phyloP scores from a whole-genome alignment of 352 stramenopile species.

The Phytophthora europaea region DNA sequence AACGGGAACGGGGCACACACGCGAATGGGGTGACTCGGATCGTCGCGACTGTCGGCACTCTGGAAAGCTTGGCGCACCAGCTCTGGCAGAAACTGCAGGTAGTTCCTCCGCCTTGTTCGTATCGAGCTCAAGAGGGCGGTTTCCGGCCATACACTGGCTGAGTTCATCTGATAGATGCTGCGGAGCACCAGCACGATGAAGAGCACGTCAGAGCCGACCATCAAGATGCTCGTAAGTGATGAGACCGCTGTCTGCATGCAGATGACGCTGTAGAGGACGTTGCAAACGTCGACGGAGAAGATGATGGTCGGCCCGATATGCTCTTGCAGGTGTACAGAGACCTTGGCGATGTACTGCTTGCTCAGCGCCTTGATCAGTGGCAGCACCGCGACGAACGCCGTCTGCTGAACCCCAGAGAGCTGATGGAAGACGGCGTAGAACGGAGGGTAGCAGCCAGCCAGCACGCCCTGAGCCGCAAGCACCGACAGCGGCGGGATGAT shows the following conservation, averaged over 20 bases:
- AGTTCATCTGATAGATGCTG: neutral
- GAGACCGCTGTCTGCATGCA: conserved; percentile 40
- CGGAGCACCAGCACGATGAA: conserved; percentile 6
- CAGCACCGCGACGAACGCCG: conserved; percentile 10
- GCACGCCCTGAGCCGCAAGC: neutral
- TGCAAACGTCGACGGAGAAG: conserved; percentile 45
- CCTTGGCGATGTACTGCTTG: conserved; percentile 25
- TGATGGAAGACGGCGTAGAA: conserved; percentile 26
- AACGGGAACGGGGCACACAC: neutral
- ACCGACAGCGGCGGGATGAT: neutral
- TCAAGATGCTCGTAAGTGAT: conserved; percentile 4
- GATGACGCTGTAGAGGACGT: conserved; percentile 32
- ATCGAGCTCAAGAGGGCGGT: neutral
- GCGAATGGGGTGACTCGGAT: neutral
- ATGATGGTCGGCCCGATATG: conserved; percentile 24
- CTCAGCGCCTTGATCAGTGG: conserved; percentile 24
- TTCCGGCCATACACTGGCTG: neutral
- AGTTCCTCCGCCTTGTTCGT: neutral
- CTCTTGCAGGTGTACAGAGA: conserved; percentile 17
- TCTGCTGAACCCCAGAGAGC: conserved; percentile 14
- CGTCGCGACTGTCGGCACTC: neutral
- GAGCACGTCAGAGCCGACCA: conserved; percentile 32
- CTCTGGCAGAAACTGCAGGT: neutral
- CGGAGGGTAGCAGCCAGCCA: conserved; percentile 12
- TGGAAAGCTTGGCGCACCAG: neutral